phyloP scores from a whole-genome alignment of 2,329 filamentous ascomycete species.

The Zopfia rhizophila region DNA sequence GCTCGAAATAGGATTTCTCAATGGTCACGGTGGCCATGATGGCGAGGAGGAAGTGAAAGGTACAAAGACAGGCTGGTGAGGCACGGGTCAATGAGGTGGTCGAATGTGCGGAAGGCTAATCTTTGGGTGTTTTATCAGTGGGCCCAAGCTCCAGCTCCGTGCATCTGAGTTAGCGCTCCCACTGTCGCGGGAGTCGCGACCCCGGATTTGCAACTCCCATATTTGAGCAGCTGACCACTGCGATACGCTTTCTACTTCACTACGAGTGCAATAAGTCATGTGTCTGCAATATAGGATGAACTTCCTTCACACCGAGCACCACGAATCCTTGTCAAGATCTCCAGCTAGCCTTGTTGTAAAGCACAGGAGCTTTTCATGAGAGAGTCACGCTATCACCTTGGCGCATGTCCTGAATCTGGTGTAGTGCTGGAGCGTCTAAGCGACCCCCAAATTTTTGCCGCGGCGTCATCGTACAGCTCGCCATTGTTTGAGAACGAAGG shows the following conservation, averaged over 20 bases:
- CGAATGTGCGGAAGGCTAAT: slow-evolving; percentile 15
- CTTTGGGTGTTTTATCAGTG: slow-evolving; percentile 28
- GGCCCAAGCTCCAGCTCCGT: slow-evolving; percentile 32
- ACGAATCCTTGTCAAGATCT: too few species aligned
- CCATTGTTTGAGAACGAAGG: too few species aligned
- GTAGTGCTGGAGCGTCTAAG: too few species aligned
- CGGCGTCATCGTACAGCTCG: slow-evolving; percentile 9
- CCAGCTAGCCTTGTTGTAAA: too few species aligned
- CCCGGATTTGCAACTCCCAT: slow-evolving; percentile 9
- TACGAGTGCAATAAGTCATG: too few species aligned
- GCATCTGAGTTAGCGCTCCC: slow-evolving; percentile 33
- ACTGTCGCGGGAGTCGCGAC: slow-evolving; percentile 26
- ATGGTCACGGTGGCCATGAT: slow-evolving; percentile 64
- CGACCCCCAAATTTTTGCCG: slow-evolving; percentile 20
- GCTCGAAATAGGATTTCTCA: slow-evolving; percentile 70
- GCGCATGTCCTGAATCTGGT: too few species aligned
- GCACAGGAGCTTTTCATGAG: too few species aligned
- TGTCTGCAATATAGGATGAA: too few species aligned
- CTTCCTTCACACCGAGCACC: too few species aligned
- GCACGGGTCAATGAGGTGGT: slow-evolving; percentile 4
- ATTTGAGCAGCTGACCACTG: too few species aligned
- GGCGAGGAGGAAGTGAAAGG: slow-evolving; percentile 21
- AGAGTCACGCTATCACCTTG: too few species aligned
- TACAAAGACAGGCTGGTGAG: slow-evolving; percentile 1
- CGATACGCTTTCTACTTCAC: too few species aligned